These are phyloP conservation scores for Aphanomyces cochlioides DNA, from an alignment of 352 stramenopile species.

Conservation along the genomic window DNA sequence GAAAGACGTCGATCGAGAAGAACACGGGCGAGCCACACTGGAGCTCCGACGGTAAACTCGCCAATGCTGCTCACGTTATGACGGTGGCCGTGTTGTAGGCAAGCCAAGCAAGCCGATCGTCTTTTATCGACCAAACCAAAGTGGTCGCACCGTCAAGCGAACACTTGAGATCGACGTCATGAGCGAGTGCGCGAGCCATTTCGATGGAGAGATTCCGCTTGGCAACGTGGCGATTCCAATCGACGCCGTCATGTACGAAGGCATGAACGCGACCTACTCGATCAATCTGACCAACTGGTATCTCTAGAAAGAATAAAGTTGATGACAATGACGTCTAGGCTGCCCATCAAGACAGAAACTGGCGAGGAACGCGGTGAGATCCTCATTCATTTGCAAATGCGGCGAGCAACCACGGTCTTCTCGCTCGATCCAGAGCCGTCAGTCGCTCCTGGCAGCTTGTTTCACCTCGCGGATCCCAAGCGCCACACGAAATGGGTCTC, in stretches of 20 bases:
- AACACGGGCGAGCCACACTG: conserved; percentile 29
- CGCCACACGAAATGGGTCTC: conserved; percentile 9
- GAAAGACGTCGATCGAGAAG: conserved; percentile 23
- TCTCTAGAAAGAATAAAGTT: neutral
- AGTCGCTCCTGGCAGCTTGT: conserved; percentile 10
- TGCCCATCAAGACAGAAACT: conserved; percentile 4
- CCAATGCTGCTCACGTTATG: neutral
- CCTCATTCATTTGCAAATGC: conserved; percentile 23
- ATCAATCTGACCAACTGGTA: conserved; percentile 27
- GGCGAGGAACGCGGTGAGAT: conserved; percentile 21
- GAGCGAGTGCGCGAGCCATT: conserved; percentile 21
- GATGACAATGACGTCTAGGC: neutral
- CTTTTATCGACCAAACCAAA: conserved; percentile 25
- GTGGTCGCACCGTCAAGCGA: neutral
- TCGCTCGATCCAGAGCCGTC: conserved; percentile 14
- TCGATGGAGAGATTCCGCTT: conserved; percentile 25
- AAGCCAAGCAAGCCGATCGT: conserved; percentile 21
- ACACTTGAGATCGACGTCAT: conserved; percentile 22
- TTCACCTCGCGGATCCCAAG: conserved; percentile 23
- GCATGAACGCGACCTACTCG: conserved; percentile 2
- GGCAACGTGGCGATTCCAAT: conserved; percentile 21
- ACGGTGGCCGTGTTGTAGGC: neutral
- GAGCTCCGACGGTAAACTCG: conserved; percentile 12
- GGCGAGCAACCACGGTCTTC: neutral
- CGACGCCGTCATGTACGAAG: conserved; percentile 29